Evolutionary conservation across 179 eudicot genomes (phyloP).

Genomic region (Sideroxylon spinosum): DNA sequence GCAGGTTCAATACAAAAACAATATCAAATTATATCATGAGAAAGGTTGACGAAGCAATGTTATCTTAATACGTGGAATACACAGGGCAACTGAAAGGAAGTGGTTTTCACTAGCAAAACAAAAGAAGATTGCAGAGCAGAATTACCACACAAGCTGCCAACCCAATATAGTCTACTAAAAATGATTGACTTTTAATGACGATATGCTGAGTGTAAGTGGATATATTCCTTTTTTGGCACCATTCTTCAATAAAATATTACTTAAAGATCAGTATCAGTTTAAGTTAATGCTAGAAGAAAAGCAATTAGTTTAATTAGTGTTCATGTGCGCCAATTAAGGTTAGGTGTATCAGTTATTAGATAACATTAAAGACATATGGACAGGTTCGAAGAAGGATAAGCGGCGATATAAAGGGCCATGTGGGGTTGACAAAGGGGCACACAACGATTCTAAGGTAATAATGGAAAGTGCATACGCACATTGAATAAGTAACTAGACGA

Average conservation of each 20-base stretch:
- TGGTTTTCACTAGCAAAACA: slow-evolving; percentile 4
- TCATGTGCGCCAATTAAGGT: not conserved
- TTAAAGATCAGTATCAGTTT: not conserved
- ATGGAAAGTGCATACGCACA: not conserved
- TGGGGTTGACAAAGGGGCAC: not conserved
- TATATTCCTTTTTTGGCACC: not conserved
- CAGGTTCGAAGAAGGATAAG: not conserved
- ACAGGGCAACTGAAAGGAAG: not conserved
- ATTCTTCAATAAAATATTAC: not conserved
- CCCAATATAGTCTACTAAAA: not conserved
- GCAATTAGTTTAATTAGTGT: not conserved
- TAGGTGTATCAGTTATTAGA: not conserved
- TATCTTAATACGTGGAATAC: not conserved
- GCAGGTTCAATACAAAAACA: slow-evolving; percentile 23
- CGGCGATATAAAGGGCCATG: not conserved
- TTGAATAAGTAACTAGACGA: not conserved
- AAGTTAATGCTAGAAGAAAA: not conserved
- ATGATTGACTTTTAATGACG: not conserved
- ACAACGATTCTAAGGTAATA: not conserved
- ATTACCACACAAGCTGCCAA: not conserved
- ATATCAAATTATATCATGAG: not conserved
- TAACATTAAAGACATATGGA: not conserved
- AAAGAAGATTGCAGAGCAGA: not conserved
- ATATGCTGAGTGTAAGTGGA: not conserved
- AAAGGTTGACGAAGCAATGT: not conserved